These are phyloP conservation scores for Fusarium redolens DNA, from an alignment of 2,329 filamentous ascomycete species.

Conservation along the genomic window DNA sequence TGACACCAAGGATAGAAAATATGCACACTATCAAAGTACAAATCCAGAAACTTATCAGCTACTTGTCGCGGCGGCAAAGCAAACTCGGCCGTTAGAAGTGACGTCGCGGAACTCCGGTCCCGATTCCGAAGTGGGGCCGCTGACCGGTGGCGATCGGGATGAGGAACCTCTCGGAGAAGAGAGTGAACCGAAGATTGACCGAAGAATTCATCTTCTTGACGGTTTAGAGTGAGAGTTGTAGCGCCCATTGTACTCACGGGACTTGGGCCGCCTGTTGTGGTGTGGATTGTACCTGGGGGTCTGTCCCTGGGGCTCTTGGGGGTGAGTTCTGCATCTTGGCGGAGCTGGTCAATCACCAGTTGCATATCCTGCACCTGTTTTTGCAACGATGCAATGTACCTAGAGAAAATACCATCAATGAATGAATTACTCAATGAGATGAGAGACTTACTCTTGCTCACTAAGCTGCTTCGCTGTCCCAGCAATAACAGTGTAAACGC, in stretches of 20 bases:
- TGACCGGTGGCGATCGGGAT: neutral
- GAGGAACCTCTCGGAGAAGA: neutral
- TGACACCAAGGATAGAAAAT: slow-evolving; percentile 11
- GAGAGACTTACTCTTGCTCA: neutral
- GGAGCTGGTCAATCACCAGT: neutral
- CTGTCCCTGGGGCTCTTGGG: neutral
- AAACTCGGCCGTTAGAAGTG: neutral
- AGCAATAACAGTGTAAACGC: neutral
- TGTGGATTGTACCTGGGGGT: neutral
- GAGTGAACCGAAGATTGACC: slow-evolving; percentile 7
- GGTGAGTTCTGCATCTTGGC: neutral
- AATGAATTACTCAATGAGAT: too few relatives aligned
- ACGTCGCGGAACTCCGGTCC: fast-evolving
- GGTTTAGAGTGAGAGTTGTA: neutral
- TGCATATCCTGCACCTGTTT: slow-evolving; percentile 11
- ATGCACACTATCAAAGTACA: neutral
- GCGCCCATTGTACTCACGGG: slow-evolving; percentile 18
- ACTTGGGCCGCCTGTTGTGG: neutral
- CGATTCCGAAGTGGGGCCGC: neutral
- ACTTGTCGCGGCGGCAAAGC: neutral
- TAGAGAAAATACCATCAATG: neutral
- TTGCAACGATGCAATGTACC: neutral
- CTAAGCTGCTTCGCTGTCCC: neutral
- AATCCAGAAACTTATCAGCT: neutral
- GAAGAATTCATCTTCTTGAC: neutral